Evolutionary conservation across 2,329 filamentous ascomycete genomes (phyloP), one percentile per base, ranked within the genome.

Genomic region (Xylaria sp.): DNA sequence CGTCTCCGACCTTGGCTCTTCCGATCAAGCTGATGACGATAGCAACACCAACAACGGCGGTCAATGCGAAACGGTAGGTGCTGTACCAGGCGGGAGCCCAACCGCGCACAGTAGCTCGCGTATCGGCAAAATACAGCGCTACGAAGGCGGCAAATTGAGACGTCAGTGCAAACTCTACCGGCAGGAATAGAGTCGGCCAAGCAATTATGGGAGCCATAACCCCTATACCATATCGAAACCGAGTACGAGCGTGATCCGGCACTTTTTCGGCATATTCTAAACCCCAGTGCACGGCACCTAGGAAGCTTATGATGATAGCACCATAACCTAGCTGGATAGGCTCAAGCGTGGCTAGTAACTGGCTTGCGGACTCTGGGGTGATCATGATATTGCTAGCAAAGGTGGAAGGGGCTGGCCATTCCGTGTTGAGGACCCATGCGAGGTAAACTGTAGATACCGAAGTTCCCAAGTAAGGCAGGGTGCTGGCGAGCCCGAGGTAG

Each of bases 201-300:
- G 93, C 93, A 21, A 95, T 79, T 46, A 90, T 86, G 1, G 93
- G 89, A 5, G 92, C 89, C 46, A 91, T 74, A 13, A 97, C 87
- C 69, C 93, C 93, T 67, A 93, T 87, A n/a, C 87, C 87, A 75
- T 96, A 97, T 65, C 93, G 90, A 70, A 87, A 87, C 70, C 90
- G 91, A 54, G 91, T 90, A 59, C 90, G 88, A 64, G 84, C 70
- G 0, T 47, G 70, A 70, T 72, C 85, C 77, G 76, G 88, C 79
- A 75, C 83, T 88, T 78, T 89, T 80, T 85, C 84, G 52, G 90
- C 90, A 75, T 89, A 96, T 77, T 97, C 93, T 17, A 97, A 83
- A 58, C 93, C 93, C 94, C 86, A 97, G 77, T 97, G 94, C 71
- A 97, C 88, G 33, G 93, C 93, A 44, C 94, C 94, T 1, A 97